Evolutionary conservation across 371 early-diverging fungal genomes (phyloP), one percentile per base, ranked within the genome.

Genomic region (Saksenaea vasiformis): DNA sequence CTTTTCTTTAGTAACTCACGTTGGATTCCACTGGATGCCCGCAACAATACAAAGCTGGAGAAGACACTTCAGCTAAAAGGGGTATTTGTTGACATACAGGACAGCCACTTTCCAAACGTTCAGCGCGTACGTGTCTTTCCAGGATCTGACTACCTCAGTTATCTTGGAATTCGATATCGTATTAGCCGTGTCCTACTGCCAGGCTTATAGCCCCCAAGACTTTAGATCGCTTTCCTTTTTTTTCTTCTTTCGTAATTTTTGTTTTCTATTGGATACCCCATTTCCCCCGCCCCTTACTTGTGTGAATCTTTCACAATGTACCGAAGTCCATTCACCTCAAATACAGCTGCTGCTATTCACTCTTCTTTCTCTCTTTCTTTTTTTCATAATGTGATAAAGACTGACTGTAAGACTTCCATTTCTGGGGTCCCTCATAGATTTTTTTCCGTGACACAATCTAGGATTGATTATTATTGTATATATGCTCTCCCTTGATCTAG

Each of bases 81-180:
- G 19, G 63, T 61, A 1, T 70, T 70, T 58, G 66, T 66, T 4
- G 70, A 70, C 54, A 65, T 70, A 15, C 54, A 70, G 35, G 70
- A 70, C 38, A 66, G 66, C 24, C 70, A 70, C 34, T 70, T 70
- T 26, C 70, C 70, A 24, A 66, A 54, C 14, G 70, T 66, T 7
- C 63, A 62, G 14, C 65, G 63, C 8, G 54, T 70, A 35, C 35
- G 70, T 19, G 70, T 70, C 3, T 70, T 70, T 56, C 70, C 70
- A 13, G 66, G 60, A 0, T 61, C 70, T 14, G 66, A 70, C 43
- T 70, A 70, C 36, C 56, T 70, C 19, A 65, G 66, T 13, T 70
- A 70, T 54, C 70, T 70, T 14, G 70, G 70, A 14, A 66, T 66
- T 10, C 70, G 70, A 5, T 70, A 70, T 34, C 66, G 66, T n/a